A percentile compares a stretch with the other conserved stretches of the same genome.
phyloP scores from a whole-genome alignment of 345 rosid species.

The Raphanus sativus region DNA sequence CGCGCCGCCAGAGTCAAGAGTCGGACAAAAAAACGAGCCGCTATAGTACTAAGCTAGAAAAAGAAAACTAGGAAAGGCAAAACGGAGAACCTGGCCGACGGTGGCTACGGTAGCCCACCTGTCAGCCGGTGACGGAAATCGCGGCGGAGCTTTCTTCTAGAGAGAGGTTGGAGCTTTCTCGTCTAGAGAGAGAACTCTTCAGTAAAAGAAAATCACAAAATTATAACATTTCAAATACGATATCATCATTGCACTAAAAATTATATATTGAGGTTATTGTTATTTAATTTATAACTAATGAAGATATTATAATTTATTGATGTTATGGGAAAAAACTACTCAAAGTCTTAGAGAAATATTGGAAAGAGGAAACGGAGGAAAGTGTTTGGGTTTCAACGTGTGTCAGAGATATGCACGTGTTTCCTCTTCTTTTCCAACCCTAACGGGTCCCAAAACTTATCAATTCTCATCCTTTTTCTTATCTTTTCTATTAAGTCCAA shows the following conservation, averaged over 20 bases:
- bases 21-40: no score
- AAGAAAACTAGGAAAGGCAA: no score
- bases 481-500: neutral
- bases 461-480: slow-evolving; percentile 1
- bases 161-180: no score
- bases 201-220: no score
- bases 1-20: no score
- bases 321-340: neutral
- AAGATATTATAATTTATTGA: neutral
- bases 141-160: no score
- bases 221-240: neutral
- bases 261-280: neutral
- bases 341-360: neutral
- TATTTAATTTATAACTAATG: neutral
- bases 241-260: neutral
- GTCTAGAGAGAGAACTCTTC: no score
- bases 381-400: slow-evolving; percentile 30
- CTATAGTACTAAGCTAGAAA: no score
- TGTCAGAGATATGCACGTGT: slow-evolving; percentile 40
- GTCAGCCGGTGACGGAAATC: no score
- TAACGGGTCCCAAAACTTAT: slow-evolving; percentile 15
- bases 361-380: slow-evolving; percentile 8
- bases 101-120: no score
- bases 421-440: slow-evolving; percentile 24
- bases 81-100: no score